Evolutionary conservation across 306 rosid species (phyloP).

Genomic region (Carpinus fangiana): DNA sequence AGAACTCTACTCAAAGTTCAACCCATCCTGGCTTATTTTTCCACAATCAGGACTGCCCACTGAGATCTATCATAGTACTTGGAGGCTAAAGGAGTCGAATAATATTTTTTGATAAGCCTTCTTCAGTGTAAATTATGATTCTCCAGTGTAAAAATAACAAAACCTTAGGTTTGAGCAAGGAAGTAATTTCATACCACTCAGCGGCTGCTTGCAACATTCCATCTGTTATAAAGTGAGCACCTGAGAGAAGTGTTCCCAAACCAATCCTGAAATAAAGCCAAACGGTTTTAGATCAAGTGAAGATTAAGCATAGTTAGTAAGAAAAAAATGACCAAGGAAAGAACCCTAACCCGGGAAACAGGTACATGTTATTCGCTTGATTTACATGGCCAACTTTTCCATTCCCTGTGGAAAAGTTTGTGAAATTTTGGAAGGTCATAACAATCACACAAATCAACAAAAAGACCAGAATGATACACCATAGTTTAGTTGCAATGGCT

Average conservation of each 20-base stretch:
- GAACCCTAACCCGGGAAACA: constrained; percentile 86
- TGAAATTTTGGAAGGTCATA: constrained; percentile 11
- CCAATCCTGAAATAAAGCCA: constrained; percentile 74
- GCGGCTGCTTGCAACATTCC: constrained; percentile 98
- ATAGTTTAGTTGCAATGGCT: constrained; percentile 26
- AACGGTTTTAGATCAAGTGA: constrained; percentile 21
- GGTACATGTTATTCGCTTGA: constrained; percentile 99
- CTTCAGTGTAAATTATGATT: not conserved
- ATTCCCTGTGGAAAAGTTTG: constrained; percentile 56
- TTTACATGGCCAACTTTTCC: constrained; percentile 90
- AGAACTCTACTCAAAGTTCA: not conserved
- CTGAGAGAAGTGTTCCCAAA: constrained; percentile 87
- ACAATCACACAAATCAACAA: constrained; percentile 18
- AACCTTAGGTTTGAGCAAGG: not conserved
- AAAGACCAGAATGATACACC: constrained; percentile 16
- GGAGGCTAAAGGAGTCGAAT: not conserved
- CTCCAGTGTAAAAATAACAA: not conserved
- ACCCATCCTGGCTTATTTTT: too few relatives aligned
- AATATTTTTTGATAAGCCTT: not conserved
- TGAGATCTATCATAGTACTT: not conserved
- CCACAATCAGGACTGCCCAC: too few relatives aligned
- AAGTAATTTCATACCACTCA: constrained; percentile 65
- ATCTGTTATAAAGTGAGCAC: constrained; percentile 85
- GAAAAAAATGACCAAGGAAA: constrained; percentile 16
- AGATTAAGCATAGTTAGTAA: constrained; percentile 6